Percentiles rank a stretch among this genome's conserved stretches.
Evolutionary conservation across 345 rosid genomes (phyloP).

Genomic region (Populus pruinosa): DNA sequence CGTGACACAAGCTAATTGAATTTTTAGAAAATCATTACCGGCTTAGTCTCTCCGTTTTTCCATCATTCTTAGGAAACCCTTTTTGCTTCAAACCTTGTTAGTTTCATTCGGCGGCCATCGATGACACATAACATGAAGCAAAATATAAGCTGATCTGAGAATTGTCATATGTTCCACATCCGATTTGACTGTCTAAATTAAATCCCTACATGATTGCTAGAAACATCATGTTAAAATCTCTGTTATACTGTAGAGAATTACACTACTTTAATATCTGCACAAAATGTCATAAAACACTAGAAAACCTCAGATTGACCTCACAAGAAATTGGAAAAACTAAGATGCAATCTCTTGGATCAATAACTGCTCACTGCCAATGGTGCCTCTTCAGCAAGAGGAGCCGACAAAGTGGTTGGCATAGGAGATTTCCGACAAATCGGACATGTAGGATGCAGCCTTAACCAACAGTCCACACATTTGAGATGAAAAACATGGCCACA

Average conservation of each 20-base stretch:
- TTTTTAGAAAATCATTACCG: no score
- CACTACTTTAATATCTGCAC: background rate
- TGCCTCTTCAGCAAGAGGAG: background rate
- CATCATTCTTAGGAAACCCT: no score
- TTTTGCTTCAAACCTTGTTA: no score
- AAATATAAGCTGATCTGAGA: no score
- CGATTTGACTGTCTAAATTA: no score
- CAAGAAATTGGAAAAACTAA: background rate
- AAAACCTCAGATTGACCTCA: background rate
- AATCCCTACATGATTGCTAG: no score
- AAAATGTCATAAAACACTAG: background rate
- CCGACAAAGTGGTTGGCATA: background rate
- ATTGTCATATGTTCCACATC: no score
- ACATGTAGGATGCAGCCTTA: conserved; percentile 32
- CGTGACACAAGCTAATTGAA: no score
- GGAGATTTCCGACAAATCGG: conserved; percentile 39
- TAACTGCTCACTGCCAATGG: background rate
- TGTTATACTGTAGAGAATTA: background rate
- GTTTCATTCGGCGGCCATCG: no score
- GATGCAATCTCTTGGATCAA: background rate
- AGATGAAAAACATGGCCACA: conserved; percentile 37
- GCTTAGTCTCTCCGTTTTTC: no score
- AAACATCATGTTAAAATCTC: no score
- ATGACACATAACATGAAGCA: no score
- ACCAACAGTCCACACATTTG: conserved; percentile 34